Base-by-base conservation (phyloP, 2,329 filamentous ascomycete species). In the Xylogone sp. region DNA sequence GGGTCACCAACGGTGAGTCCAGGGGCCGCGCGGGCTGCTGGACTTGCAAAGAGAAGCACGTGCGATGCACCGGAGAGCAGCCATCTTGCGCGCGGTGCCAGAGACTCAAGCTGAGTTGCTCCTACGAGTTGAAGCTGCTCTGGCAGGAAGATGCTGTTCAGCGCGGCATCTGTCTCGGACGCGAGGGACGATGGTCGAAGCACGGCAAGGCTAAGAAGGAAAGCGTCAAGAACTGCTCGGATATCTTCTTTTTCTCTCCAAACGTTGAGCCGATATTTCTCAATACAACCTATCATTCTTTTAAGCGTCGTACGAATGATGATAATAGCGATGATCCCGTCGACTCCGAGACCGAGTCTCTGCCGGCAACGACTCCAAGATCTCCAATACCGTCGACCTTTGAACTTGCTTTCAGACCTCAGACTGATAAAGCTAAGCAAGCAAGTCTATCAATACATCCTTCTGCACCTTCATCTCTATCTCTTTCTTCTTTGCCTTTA, bases 81-180 rank as follows among this genome's bases (percentile, higher is more conserved):
- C 44, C 44, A 10, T 12, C 16, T 7, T 46, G 44, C 27, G 20
- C 22, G 19, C 19, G 44, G 13, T 46, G 44, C 44, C 16, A 12
- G 9, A 22, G 44, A 13, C 22, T 46, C 13, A 16, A 19, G 18
- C 27, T 46, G 19, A 27, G 27, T 16, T 46, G 44, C 44, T 22
- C 20, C 7, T 46, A 46, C 19, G 44, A 24, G n/a, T 8, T 46
- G 20, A 21, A 18, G 2, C 44, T 46, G 20, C 19, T 46, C 13
- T 46, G 44, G 44, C 20, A 29, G 27, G 44, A 46, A 16, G 44
- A 46, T 27, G 44, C 44, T 27, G 44, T 29, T 9, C 44, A 46
- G 19, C 9, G 22, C 18, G 44, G 44, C 19, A 46, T 46, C 22
- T 22, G 20, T 16, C 27, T 46, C 18, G 44, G 44, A 22, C 44